phyloP scores from a whole-genome alignment of 1,284 basidiomycete genomes.

The Boletellus deceptivus region DNA sequence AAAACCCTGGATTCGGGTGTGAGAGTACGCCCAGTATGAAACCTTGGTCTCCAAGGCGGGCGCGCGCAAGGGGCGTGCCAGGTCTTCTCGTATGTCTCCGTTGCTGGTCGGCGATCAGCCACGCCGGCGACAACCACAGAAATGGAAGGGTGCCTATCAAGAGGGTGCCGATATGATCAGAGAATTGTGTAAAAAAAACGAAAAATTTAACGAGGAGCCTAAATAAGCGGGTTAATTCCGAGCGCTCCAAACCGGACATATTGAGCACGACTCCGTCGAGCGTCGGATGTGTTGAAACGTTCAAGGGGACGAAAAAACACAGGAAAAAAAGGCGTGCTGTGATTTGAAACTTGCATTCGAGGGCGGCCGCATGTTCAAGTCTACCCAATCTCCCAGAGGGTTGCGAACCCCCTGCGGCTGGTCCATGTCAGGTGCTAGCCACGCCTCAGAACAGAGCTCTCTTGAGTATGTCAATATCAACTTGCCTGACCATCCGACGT shows the following conservation, averaged over 20 bases:
- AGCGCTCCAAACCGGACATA: constrained; percentile 3
- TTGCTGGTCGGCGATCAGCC: constrained; percentile 11
- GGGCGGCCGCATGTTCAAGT: constrained; percentile 27
- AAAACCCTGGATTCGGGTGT: constrained; percentile 23
- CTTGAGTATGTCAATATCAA: too few relatives aligned
- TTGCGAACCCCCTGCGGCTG: not conserved
- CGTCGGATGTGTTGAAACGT: constrained; percentile 20
- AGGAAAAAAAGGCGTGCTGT: constrained; percentile 2
- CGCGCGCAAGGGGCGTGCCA: constrained; percentile 31
- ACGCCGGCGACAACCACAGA: constrained; percentile 16
- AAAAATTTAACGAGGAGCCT: not conserved
- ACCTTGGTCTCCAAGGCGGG: constrained; percentile 13
- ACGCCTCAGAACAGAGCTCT: too few relatives aligned
- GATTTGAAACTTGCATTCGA: constrained; percentile 15
- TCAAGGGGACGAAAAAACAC: constrained; percentile 20
- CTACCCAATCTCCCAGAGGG: not conserved
- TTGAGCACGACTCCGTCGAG: not conserved
- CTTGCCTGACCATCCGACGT: too few relatives aligned
- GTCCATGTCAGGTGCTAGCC: too few relatives aligned
- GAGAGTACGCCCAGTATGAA: constrained; percentile 14
- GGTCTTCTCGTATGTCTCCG: constrained; percentile 19
- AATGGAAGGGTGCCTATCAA: constrained; percentile 5
- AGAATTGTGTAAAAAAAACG: constrained; percentile 13
- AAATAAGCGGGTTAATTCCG: constrained; percentile 2
- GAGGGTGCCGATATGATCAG: constrained; percentile 1